Percentiles rank a stretch among this genome's conserved stretches.
Conservation (phyloP, 495 filamentous ascomycete genomes). For the Physcia stellaris region DNA sequence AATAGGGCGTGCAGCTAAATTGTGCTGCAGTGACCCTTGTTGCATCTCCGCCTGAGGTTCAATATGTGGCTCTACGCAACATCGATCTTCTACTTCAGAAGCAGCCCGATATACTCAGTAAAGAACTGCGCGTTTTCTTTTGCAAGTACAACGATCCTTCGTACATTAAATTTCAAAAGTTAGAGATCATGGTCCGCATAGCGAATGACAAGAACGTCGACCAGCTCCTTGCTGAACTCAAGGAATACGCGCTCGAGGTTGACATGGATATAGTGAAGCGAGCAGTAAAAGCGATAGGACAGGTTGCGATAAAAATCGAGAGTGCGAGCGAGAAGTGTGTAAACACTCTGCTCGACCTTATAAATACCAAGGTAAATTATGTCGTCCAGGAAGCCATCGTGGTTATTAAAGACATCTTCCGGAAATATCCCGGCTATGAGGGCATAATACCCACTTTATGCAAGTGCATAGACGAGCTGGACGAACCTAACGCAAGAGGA, state of each 20-base stretch:
- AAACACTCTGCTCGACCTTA: conserved; percentile 82
- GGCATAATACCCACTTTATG: conserved; percentile 94
- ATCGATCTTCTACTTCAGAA: conserved; percentile 93
- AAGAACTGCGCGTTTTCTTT: conserved; percentile 96
- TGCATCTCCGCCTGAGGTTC: conserved; percentile 89
- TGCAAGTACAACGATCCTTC: conserved; percentile 99
- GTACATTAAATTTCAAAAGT: conserved; percentile 93
- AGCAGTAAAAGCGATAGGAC: conserved; percentile 89
- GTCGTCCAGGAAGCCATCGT: conserved; percentile 97
- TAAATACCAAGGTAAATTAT: conserved; percentile 96
- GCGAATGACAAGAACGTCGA: conserved; percentile 95
- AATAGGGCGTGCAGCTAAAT: conserved; percentile 13
- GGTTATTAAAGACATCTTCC: conserved; percentile 96
- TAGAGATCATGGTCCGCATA: conserved; percentile 99
- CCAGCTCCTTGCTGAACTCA: conserved; percentile 83
- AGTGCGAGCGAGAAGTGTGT: conserved; percentile 86
- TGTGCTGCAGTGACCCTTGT: conserved; percentile 67
- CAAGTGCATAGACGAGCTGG: conserved; percentile 91
- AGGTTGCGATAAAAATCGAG: conserved; percentile 97
- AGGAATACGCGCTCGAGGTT: conserved; percentile 94
- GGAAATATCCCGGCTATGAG: conserved; percentile 95
- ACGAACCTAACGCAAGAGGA: conserved; percentile 84
- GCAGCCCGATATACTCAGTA: conserved; percentile 89
- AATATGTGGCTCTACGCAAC: conserved; percentile 92
- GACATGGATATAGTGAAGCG: conserved; percentile 98